Evolutionary conservation across 2,329 filamentous ascomycete genomes (phyloP).

Genomic region (Pseudocercospora eumusae): DNA sequence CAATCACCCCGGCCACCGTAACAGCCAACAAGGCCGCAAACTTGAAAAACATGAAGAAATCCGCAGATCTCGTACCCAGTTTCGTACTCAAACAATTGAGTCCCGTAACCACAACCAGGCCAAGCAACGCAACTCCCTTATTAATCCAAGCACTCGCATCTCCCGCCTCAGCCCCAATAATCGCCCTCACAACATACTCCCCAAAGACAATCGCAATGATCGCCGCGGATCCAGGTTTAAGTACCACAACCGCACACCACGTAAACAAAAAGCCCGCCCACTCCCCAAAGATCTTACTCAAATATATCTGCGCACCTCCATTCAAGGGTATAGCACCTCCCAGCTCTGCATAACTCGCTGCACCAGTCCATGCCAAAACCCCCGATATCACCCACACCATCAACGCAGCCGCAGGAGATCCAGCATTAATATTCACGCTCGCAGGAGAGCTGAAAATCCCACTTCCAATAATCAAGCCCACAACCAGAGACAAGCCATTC

Average conservation of each 20-base stretch:
- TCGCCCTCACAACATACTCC: constrained; percentile 88
- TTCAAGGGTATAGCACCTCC: constrained; percentile 95
- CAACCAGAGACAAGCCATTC: constrained; percentile 86
- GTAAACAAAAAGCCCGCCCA: constrained; percentile 91
- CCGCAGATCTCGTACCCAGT: constrained; percentile 81
- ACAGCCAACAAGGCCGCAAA: constrained; percentile 86
- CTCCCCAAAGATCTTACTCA: constrained; percentile 96
- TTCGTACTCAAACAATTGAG: constrained; percentile 91
- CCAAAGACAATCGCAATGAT: constrained; percentile 98
- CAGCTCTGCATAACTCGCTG: constrained; percentile 90
- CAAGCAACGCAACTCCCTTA: constrained; percentile 80
- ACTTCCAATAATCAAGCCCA: constrained; percentile 92
- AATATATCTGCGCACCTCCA: constrained; percentile 88
- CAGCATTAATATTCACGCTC: constrained; percentile 87
- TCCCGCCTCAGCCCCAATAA: constrained; percentile 82
- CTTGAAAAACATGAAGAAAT: constrained; percentile 95
- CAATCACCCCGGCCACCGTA: constrained; percentile 83
- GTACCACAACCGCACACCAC: constrained; percentile 89
- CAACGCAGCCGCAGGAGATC: constrained; percentile 84
- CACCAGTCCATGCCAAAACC: constrained; percentile 93
- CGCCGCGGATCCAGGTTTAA: constrained; percentile 89
- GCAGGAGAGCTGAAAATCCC: constrained; percentile 95
- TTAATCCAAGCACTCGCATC: constrained; percentile 83
- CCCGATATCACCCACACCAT: constrained; percentile 92
- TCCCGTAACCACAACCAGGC: constrained; percentile 73